A percentile compares a stretch with the other conserved stretches of the same genome.
These are phyloP conservation scores for Trichoderma polysporum DNA, from an alignment of 2,329 filamentous ascomycete species.

Conservation along the genomic window DNA sequence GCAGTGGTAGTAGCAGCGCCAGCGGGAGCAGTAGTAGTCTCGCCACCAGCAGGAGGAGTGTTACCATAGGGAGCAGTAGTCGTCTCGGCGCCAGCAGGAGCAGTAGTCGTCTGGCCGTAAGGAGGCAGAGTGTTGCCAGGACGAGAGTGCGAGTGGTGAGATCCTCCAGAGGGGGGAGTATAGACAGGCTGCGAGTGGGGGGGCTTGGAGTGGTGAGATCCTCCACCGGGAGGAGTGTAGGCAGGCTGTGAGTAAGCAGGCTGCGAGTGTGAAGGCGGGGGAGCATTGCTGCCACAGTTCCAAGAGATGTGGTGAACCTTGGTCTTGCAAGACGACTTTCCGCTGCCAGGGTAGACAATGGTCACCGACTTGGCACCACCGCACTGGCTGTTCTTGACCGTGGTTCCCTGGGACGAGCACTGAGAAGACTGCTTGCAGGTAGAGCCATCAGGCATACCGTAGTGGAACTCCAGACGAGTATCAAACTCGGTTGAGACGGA, in stretches of 20 bases:
- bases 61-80: not conserved
- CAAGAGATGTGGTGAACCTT: constrained; percentile 66
- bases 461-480: constrained; percentile 80
- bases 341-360: constrained; percentile 64
- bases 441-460: constrained; percentile 78
- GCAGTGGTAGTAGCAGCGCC: constrained; percentile 4
- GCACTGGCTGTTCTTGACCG: constrained; percentile 81
- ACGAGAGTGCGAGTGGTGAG: not conserved
- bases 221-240: not conserved
- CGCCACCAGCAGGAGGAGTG: no score
- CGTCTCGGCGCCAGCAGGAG: not conserved
- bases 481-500: constrained; percentile 73
- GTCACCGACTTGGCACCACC: constrained; percentile 84
- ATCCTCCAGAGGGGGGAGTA: constrained; percentile 2
- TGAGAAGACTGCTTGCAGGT: constrained; percentile 74
- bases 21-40: not conserved
- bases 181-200: not conserved
- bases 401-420: constrained; percentile 67
- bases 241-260: constrained; percentile 1
- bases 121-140: constrained; percentile 21
- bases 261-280: constrained; percentile 1
- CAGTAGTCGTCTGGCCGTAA: constrained; percentile 5
- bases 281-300: constrained; percentile 19
- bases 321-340: constrained; percentile 64
- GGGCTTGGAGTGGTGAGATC: not conserved